Evolutionary conservation across 176 grass and related monocot species (phyloP).

Genomic region (Hsuehochloa calcarea): DNA sequence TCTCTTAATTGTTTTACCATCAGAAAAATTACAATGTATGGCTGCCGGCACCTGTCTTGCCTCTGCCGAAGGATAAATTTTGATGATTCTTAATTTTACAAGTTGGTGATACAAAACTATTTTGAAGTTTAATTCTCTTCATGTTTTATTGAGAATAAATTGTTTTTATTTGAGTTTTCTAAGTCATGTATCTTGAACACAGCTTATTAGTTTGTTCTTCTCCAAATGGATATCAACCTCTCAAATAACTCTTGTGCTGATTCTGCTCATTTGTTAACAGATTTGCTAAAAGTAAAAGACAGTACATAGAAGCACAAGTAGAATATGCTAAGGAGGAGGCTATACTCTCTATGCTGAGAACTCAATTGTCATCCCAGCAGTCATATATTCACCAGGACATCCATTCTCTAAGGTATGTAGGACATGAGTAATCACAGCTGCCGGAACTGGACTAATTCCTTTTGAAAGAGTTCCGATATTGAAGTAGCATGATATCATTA

Average conservation of each 20-base stretch:
- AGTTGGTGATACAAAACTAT: background rate
- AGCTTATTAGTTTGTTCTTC: conserved; percentile 15
- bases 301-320: conserved; percentile 44
- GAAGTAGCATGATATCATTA: background rate
- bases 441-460: background rate
- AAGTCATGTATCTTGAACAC: background rate
- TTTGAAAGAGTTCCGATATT: background rate
- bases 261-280: conserved; percentile 29
- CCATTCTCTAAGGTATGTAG: conserved; percentile 43
- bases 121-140: background rate
- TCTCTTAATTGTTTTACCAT: background rate
- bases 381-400: conserved; percentile 42
- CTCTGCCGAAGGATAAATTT: background rate
- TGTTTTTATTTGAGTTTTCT: background rate
- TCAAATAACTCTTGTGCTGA: conserved; percentile 14
- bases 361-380: conserved; percentile 38
- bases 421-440: background rate
- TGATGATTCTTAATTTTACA: background rate
- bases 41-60: background rate
- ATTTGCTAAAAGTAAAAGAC: conserved; percentile 47
- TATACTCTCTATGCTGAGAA: conserved; percentile 31
- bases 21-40: background rate
- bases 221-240: background rate
- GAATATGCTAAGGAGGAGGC: conserved; percentile 42
- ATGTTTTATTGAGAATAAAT: background rate